Percentiles rank a stretch among this genome's conserved stretches.
phyloP scores from a whole-genome alignment of 208 protist species.

The Porcisia deanei region DNA sequence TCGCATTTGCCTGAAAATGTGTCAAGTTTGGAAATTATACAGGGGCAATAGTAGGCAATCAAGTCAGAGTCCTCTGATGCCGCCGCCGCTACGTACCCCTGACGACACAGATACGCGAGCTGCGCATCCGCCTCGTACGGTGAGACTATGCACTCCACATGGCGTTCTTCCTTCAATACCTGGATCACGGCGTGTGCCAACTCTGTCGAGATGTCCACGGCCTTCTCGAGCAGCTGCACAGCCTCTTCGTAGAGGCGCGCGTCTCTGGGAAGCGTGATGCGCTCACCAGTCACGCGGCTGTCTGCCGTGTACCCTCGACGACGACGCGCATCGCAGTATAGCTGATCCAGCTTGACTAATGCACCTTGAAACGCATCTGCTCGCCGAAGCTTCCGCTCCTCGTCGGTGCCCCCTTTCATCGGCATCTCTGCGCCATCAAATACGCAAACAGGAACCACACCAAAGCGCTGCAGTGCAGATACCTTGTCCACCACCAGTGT shows the following conservation, averaged over 20 bases:
- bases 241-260: conserved; percentile 38
- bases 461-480: conserved; percentile 52
- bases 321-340: conserved; percentile 29
- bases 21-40: conserved; percentile 80
- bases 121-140: conserved; percentile 99
- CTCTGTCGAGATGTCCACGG: conserved; percentile 78
- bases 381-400: conserved; percentile 44
- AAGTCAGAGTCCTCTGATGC: conserved; percentile 99
- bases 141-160: conserved; percentile 95
- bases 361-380: conserved; percentile 38
- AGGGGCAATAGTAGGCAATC: conserved; percentile 94
- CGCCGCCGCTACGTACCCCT: conserved; percentile 90
- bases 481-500: conserved; percentile 41
- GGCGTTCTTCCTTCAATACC: conserved; percentile 56
- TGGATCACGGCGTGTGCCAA: conserved; percentile 79
- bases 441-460: conserved; percentile 74
- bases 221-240: conserved; percentile 55
- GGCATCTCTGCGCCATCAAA: conserved; percentile 86
- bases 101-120: conserved; percentile 94
- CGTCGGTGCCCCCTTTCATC: conserved; percentile 73
- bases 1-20: conserved; percentile 44
- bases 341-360: conserved; percentile 42
- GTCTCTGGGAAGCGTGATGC: conserved; percentile 11
- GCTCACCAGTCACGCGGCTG: neutral
- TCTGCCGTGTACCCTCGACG: conserved; percentile 1